Percentiles rank a stretch among this genome's conserved stretches.
These are phyloP conservation scores for Abortiporus biennis DNA, from an alignment of 1,284 basidiomycete genomes.

Conservation along the genomic window DNA sequence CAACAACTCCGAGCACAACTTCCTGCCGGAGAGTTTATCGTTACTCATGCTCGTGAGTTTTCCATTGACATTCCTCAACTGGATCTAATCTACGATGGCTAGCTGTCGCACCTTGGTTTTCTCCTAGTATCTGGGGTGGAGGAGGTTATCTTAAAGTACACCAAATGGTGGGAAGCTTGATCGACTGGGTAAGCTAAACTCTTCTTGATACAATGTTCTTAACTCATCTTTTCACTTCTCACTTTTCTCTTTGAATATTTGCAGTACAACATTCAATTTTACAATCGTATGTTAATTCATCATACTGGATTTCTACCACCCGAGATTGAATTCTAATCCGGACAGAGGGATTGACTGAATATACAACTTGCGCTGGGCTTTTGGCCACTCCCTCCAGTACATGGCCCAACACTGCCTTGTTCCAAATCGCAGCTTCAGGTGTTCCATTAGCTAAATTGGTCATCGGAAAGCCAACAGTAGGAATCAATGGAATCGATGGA, in stretches of 20 bases:
- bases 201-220: too few relatives aligned
- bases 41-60: conserved; percentile 32
- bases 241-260: background rate
- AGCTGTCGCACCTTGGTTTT: conserved; percentile 54
- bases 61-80: background rate
- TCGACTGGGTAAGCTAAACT: conserved; percentile 28
- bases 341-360: conserved; percentile 49
- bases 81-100: background rate
- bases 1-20: conserved; percentile 28
- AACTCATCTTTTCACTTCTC: background rate
- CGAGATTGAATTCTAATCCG: conserved; percentile 1
- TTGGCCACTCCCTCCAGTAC: background rate
- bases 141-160: conserved; percentile 59
- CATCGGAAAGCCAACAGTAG: conserved; percentile 57
- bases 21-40: conserved; percentile 27
- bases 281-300: conserved; percentile 50
- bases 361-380: conserved; percentile 16
- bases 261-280: conserved; percentile 52
- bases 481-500: conserved; percentile 50
- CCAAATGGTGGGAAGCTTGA: conserved; percentile 41
- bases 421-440: conserved; percentile 55
- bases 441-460: conserved; percentile 44
- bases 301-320: conserved; percentile 3
- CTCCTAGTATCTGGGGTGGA: conserved; percentile 39
- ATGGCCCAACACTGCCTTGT: background rate